Percentiles rank a stretch among this genome's conserved stretches.
phyloP scores from a whole-genome alignment of 345 rosid species.

The Salix caprea region DNA sequence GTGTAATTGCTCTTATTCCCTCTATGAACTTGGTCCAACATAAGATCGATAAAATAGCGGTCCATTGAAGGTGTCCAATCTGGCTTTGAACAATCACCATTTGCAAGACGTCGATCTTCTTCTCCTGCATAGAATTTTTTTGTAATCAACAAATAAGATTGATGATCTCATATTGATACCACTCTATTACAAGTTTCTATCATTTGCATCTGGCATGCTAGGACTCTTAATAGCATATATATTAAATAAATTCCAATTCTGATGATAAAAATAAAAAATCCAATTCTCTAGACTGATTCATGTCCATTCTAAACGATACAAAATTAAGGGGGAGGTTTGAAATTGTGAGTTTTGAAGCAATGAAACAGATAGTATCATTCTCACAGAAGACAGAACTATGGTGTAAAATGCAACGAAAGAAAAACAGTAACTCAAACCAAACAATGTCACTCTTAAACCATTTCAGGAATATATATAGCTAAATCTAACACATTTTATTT shows the following conservation, averaged over 20 bases:
- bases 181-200: no score
- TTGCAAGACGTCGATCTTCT: constrained; percentile 15
- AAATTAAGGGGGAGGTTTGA: background rate
- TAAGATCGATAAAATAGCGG: constrained; percentile 47
- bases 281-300: background rate
- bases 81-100: constrained; percentile 22
- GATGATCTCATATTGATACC: no score
- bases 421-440: background rate
- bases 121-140: constrained; percentile 22
- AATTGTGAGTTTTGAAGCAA: background rate
- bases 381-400: background rate
- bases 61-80: constrained; percentile 48
- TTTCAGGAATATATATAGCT: no score
- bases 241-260: background rate
- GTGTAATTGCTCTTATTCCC: constrained; percentile 25
- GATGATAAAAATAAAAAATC: no score
- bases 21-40: constrained; percentile 37
- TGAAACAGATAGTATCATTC: background rate
- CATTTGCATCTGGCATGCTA: no score
- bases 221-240: no score
- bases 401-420: background rate
- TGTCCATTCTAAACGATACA: background rate
- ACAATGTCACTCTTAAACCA: no score
- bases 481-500: no score
- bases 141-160: background rate